Evolutionary conservation across 768 basidiomycete species (phyloP), one percentile per base, ranked within the genome.

Genomic region (Panaeolus papilionaceus): DNA sequence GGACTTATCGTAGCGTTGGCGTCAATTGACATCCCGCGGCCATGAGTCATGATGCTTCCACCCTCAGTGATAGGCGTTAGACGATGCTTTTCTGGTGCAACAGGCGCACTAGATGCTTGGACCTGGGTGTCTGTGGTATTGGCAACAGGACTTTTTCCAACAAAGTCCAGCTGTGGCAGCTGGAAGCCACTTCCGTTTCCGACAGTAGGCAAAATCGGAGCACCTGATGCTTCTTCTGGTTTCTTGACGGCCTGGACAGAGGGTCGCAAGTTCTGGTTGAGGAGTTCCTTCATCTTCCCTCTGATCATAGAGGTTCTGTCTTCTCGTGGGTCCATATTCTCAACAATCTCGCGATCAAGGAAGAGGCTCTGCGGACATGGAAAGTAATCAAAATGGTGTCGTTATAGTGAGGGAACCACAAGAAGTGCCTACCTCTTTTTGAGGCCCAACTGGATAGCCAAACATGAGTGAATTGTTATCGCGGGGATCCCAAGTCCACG

Each of bases 401-500:
- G 20, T 23, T 51, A 51, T 7, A 26, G 26, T 58, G 16, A 7
- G 23, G 12, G 12, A 58, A 58, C 16, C 54, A 28, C 3, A 58
- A 28, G 58, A 61, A 45, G 68, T 33, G 54, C 54, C 28, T 75
- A 97, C 96, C 75, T 95, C 92, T 78, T 89, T 91, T 67, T 87
- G 81, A 4, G 91, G 88, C 0, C 95, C 96, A 61, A 94, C 89
- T 7, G 97, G 96, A 76, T 98, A 98, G 0, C 90, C 95, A 77
- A 96, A 99, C 90, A 98, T 96, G 78, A 97, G 85, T 10, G 93
- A 94, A 8, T 77, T 75, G 0, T 89, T 86, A 75, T 97, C 90
- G 14, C 92, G 86, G 64, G 93, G 93, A 73, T 99, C 93, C 94
- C 95, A 98, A 33, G 88, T 91, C 81, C 96, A 98, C 26, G 83